Base-by-base conservation (phyloP, 2,329 filamentous ascomycete species). In the Dactylella cylindrospora region DNA sequence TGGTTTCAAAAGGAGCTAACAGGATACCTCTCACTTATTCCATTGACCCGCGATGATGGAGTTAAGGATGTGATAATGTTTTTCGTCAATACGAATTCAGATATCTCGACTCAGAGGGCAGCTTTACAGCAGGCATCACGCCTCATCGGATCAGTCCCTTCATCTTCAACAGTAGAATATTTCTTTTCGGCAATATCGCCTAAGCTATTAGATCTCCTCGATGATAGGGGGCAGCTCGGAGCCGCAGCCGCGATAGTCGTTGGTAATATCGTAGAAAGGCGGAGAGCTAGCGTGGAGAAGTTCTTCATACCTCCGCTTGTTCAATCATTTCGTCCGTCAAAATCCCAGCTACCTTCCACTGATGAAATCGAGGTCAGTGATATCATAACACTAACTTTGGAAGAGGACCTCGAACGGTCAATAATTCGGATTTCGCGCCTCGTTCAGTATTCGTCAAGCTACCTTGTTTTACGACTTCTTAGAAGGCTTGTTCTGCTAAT, bases 61-160 rank as follows among this genome's bases (percentile, higher is more conserved):
- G 64, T 69, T 25, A 62, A 65, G 25, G 64, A 67, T 40, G 68
- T 69, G 23, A 61, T 69, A 10, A 54, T 67, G 4, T 69, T 69
- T 36, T 66, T 69, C 25, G 64, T 67, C 13, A 64, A 65, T 10
- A 51, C 62, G 15, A 51, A 44, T 1, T 49, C 52, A 2, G 60
- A 51, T 1, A 46, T 60, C 26, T 28, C 49, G 1, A 49, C 64
- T 5, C 53, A 64, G 23, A 28, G 53, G 9, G 64, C 43, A 32
- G 50, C 64, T 20, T 25, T 62, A 7, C 57, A 64, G 13, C 44
- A 68, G 32, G 67, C 66, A 1, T 68, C 68, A 3, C 60, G 59
- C 5, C 60, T 69, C 3, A 67, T 69, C 36, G 65, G 67, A 6
- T 66, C 68, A 1, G 61, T 68, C 5, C 68, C 67, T n/a, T 46